Evolutionary conservation across 2,329 filamentous ascomycete genomes (phyloP).

Genomic region (Neonectria ditissima): DNA sequence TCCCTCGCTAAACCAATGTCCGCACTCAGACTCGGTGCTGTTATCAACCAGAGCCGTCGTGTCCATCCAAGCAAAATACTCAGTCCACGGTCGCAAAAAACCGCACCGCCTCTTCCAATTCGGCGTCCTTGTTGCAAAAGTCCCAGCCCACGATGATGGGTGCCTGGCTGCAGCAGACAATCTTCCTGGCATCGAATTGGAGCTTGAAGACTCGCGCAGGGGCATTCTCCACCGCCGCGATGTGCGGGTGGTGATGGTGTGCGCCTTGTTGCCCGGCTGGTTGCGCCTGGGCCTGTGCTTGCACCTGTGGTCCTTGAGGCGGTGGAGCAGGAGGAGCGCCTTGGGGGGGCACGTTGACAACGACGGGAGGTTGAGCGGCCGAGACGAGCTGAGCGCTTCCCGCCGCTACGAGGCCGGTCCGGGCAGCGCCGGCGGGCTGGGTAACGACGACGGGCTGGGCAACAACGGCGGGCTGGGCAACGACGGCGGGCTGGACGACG

Average conservation of each 20-base stretch:
- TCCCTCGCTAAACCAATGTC: constrained; percentile 27
- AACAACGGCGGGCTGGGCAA: constrained; percentile 16
- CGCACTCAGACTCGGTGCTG: not conserved
- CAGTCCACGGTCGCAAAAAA: constrained; percentile 77
- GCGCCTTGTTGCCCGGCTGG: constrained; percentile 15
- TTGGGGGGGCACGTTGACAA: constrained; percentile 30
- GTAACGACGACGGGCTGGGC: constrained; percentile 12
- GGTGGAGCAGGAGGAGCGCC: constrained; percentile 36
- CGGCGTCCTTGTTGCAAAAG: constrained; percentile 87
- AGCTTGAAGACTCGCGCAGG: constrained; percentile 87
- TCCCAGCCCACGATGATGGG: constrained; percentile 96
- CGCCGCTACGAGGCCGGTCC: constrained; percentile 6
- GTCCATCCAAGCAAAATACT: not conserved
- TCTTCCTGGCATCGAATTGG: constrained; percentile 92
- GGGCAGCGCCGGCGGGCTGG: constrained; percentile 18
- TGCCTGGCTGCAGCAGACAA: constrained; percentile 95
- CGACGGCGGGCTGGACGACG: too few relatives aligned
- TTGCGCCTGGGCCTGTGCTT: constrained; percentile 21
- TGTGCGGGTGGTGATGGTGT: constrained; percentile 60
- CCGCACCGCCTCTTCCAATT: constrained; percentile 80
- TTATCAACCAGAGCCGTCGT: not conserved
- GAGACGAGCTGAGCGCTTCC: constrained; percentile 7
- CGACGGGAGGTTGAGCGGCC: constrained; percentile 28
- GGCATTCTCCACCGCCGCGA: constrained; percentile 59
- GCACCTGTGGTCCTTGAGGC: constrained; percentile 25